Conservation (phyloP, 1,284 basidiomycete species). For the Boletus subluridellus region DNA sequence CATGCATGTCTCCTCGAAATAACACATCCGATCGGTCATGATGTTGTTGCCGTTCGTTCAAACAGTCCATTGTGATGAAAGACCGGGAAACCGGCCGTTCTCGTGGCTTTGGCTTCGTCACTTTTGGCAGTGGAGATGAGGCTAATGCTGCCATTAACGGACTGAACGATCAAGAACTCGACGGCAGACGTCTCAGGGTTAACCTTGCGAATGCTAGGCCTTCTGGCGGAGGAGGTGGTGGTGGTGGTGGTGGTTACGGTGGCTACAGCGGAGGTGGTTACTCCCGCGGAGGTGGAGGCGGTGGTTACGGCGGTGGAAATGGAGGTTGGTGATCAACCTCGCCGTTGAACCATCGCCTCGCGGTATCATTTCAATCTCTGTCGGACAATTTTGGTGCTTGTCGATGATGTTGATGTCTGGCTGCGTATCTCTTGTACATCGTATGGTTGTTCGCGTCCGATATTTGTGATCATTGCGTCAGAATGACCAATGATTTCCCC, state of each 20-base stretch:
- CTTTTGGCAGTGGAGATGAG: constrained; percentile 55
- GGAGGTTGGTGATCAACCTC: constrained; percentile 21
- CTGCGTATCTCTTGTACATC: background rate
- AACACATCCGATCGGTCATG: constrained; percentile 10
- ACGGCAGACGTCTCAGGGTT: constrained; percentile 89
- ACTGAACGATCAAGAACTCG: constrained; percentile 89
- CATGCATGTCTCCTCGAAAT: constrained; percentile 25
- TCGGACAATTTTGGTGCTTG: constrained; percentile 5
- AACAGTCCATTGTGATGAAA: constrained; percentile 91
- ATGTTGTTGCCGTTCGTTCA: constrained; percentile 9
- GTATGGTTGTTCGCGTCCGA: background rate
- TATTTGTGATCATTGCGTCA: background rate
- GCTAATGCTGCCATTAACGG: constrained; percentile 74
- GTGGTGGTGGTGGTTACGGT: constrained; percentile 4
- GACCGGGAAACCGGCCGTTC: constrained; percentile 95
- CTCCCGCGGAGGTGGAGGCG: constrained; percentile 13
- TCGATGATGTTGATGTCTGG: constrained; percentile 10
- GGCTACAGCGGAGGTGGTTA: constrained; percentile 13
- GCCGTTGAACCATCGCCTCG: background rate
- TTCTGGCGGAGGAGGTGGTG: constrained; percentile 19
- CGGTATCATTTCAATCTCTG: constrained; percentile 6
- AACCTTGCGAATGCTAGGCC: constrained; percentile 89
- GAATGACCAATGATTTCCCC: background rate
- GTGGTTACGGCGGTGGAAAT: constrained; percentile 1
- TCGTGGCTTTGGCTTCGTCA: constrained; percentile 95